Evolutionary conservation across 164 flowering plant genomes (phyloP).

Genomic region (Annona cherimola): DNA sequence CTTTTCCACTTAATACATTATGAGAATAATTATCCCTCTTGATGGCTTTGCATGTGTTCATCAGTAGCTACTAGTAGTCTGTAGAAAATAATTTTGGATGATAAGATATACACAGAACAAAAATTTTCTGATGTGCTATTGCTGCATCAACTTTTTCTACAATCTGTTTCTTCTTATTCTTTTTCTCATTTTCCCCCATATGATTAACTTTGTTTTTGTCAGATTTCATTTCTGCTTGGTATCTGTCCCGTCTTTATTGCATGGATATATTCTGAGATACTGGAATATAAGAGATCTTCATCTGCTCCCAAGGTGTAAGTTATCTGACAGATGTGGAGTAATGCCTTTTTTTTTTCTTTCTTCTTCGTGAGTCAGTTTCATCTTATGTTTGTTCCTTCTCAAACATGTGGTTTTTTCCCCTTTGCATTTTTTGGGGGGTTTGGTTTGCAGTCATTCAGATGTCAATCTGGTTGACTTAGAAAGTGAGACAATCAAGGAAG

Average conservation of each 20-base stretch:
- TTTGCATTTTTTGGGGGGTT: constrained; percentile 6
- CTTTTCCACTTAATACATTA: no score
- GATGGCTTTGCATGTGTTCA: no score
- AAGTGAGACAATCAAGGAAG: constrained; percentile 61
- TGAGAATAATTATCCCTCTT: no score
- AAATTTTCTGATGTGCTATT: no score
- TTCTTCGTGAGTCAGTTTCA: neutral
- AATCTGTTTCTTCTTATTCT: neutral
- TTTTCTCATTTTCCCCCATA: neutral
- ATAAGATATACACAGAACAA: no score
- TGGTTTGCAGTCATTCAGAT: constrained; percentile 77
- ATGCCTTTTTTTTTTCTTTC: neutral
- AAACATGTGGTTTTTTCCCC: neutral
- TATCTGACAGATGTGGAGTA: neutral
- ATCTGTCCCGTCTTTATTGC: constrained; percentile 63
- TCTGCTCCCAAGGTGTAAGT: constrained; percentile 75
- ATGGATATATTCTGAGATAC: constrained; percentile 84
- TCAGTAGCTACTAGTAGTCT: no score
- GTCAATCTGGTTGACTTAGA: constrained; percentile 72
- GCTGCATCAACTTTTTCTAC: no score
- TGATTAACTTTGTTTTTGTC: constrained; percentile 1
- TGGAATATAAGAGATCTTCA: constrained; percentile 59
- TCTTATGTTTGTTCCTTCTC: neutral
- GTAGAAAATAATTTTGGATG: no score
- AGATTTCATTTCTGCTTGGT: constrained; percentile 92